phyloP scores from a whole-genome alignment of 805 yeast genomes.

The Candida sanyiensis region DNA sequence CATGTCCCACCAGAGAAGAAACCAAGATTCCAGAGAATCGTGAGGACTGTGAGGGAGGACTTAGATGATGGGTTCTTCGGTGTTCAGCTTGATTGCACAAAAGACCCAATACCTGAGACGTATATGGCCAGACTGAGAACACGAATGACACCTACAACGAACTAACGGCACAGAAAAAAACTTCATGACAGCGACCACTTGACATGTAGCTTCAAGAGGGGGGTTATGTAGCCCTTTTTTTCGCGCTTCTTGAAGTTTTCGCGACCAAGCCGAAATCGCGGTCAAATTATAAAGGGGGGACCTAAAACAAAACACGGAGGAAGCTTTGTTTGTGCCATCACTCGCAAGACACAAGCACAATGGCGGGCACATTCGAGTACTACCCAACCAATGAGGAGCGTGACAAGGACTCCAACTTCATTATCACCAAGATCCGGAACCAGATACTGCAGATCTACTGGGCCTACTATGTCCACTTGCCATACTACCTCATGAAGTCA shows the following conservation, averaged over 20 bases:
- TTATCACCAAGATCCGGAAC: slow-evolving; percentile 26
- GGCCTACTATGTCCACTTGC: slow-evolving; percentile 40
- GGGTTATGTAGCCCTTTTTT: too few species aligned
- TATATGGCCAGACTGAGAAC: too few species aligned
- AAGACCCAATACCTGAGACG: not conserved
- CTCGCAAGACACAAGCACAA: too few species aligned
- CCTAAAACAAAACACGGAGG: too few species aligned
- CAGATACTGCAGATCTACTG: slow-evolving; percentile 33
- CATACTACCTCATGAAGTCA: slow-evolving; percentile 38
- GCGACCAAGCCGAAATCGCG: too few species aligned
- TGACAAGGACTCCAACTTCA: slow-evolving; percentile 21
- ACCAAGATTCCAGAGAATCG: slow-evolving; percentile 1
- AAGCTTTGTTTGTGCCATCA: too few species aligned
- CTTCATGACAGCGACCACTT: not conserved
- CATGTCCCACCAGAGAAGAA: not conserved
- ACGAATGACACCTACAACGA: not conserved
- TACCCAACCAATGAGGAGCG: slow-evolving; percentile 26
- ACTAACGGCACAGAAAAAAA: not conserved
- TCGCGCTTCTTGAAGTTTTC: too few species aligned
- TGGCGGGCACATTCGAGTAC: slow-evolving; percentile 28
- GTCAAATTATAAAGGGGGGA: too few species aligned
- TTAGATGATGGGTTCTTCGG: slow-evolving; percentile 2
- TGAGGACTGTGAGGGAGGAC: not conserved
- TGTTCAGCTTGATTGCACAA: not conserved
- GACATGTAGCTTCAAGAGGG: too few species aligned